phyloP scores from a whole-genome alignment of 2,329 filamentous ascomycete species.

The Penicillium palitans region DNA sequence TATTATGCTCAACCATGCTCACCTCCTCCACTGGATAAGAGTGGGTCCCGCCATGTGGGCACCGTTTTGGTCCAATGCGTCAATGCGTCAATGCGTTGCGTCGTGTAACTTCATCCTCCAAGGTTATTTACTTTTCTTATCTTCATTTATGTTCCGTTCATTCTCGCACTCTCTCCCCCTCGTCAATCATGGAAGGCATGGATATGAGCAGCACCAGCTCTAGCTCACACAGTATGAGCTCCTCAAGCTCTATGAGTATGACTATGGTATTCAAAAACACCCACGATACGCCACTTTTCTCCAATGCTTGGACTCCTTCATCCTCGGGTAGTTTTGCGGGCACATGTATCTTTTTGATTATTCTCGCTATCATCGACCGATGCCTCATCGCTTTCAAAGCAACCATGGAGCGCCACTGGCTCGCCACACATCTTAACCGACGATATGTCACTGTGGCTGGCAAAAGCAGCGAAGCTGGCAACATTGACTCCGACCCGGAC shows the following conservation, averaged over 20 bases:
- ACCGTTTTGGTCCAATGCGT: neutral
- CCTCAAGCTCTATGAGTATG: slow-evolving; percentile 27
- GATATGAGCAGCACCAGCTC: slow-evolving; percentile 7
- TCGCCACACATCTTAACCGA: slow-evolving; percentile 69
- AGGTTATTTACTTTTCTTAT: neutral
- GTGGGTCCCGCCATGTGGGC: slow-evolving; percentile 4
- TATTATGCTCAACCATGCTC: slow-evolving; percentile 10
- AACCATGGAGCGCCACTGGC: slow-evolving; percentile 62
- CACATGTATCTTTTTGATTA: slow-evolving; percentile 86
- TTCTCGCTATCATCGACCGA: slow-evolving; percentile 70
- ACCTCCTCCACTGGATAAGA: neutral
- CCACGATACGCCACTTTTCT: slow-evolving; percentile 65
- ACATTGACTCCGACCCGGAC: slow-evolving; percentile 59
- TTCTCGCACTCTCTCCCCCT: neutral
- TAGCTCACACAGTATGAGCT: neutral
- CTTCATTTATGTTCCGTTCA: neutral
- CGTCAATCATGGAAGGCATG: slow-evolving; percentile 12
- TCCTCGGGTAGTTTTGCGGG: slow-evolving; percentile 74
- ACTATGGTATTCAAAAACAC: slow-evolving; percentile 54
- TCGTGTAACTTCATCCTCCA: neutral
- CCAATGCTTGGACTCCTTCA: slow-evolving; percentile 70
- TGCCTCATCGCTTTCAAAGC: slow-evolving; percentile 69
- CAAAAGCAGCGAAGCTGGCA: slow-evolving; percentile 59
- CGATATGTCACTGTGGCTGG: slow-evolving; percentile 75
- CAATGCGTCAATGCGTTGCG: neutral